phyloP scores from a whole-genome alignment of 148 eudicot genomes.

The Beta vulgaris region DNA sequence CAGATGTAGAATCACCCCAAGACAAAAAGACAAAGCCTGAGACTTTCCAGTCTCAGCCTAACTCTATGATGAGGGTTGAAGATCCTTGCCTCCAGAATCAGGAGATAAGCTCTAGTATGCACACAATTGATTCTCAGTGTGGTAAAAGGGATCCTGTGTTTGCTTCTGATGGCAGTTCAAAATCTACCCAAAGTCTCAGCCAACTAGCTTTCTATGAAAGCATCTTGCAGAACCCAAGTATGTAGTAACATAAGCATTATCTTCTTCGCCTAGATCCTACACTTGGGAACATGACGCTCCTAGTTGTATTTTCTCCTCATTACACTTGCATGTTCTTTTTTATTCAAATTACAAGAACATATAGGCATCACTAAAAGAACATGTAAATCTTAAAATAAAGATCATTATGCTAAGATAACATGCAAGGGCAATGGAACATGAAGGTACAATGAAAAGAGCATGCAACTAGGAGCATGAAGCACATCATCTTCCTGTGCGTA shows the following conservation, averaged over 20 bases:
- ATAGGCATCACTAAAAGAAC: too few species aligned
- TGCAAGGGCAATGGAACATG: too few species aligned
- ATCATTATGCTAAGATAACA: too few species aligned
- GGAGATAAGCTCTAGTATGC: conserved; percentile 56
- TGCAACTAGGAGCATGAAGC: too few species aligned
- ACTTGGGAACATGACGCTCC: too few species aligned
- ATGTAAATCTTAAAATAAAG: too few species aligned
- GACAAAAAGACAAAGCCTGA: conserved; percentile 80
- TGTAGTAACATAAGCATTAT: conserved; percentile 24
- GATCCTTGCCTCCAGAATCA: conserved; percentile 60
- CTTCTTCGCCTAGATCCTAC: too few species aligned
- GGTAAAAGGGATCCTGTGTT: conserved; percentile 51
- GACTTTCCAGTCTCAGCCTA: conserved; percentile 47
- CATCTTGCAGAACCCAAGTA: conserved; percentile 72
- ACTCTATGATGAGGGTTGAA: conserved; percentile 42
- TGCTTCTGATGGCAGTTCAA: conserved; percentile 48
- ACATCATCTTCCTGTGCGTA: too few species aligned
- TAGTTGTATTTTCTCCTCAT: too few species aligned
- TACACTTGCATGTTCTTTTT: too few species aligned
- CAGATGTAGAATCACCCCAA: conserved; percentile 66
- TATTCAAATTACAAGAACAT: too few species aligned
- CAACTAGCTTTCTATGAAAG: conserved; percentile 62
- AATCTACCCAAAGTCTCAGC: conserved; percentile 47
- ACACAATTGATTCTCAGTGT: conserved; percentile 40
- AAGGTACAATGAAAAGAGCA: too few species aligned